Conservation (phyloP, 2,329 filamentous ascomycete species). For the Gyromitra esculenta region DNA sequence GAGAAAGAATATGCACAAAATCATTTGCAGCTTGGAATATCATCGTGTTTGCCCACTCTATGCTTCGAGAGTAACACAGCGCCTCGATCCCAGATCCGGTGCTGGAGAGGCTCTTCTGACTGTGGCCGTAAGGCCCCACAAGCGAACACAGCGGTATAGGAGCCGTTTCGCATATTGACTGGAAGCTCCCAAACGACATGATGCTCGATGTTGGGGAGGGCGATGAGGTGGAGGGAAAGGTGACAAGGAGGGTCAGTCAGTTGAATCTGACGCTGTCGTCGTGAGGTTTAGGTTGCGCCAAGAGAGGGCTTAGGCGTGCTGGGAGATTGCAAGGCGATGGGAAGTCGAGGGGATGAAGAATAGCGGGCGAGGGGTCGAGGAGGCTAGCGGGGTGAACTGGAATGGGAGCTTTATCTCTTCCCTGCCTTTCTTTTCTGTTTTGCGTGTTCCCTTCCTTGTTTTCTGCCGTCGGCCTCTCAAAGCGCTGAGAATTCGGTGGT, state of each 20-base stretch:
- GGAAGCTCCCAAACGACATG: conserved; percentile 93
- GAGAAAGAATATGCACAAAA: conserved; percentile 88
- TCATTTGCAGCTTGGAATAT: conserved; percentile 94
- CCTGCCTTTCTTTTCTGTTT: conserved; percentile 20
- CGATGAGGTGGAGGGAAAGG: conserved; percentile 6
- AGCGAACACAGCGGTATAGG: conserved; percentile 87
- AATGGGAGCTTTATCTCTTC: conserved; percentile 37
- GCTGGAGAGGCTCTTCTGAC: conserved; percentile 65
- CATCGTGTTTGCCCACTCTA: conserved; percentile 96
- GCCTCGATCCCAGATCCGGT: conserved; percentile 83
- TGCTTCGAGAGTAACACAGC: conserved; percentile 90
- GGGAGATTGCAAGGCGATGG: conserved; percentile 30
- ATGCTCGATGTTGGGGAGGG: conserved; percentile 24
- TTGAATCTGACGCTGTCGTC: conserved; percentile 15
- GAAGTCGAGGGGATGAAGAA: conserved; percentile 21
- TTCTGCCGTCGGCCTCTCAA: conserved; percentile 37
- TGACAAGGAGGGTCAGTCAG: conserved; percentile 2
- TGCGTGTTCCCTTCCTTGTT: conserved; percentile 27
- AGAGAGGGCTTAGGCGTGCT: conserved; percentile 37
- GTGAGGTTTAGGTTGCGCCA: conserved; percentile 49
- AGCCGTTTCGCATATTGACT: conserved; percentile 82
- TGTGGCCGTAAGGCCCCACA: conserved; percentile 70
- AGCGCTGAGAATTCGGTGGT: conserved; percentile 38
- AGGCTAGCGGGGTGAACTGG: conserved; percentile 21
- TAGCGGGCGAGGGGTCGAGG: conserved; percentile 21